Evolutionary conservation across 192 early-diverging fungal genomes (phyloP), one percentile per base, ranked within the genome.

Genomic region (Rhizophagus sp.): DNA sequence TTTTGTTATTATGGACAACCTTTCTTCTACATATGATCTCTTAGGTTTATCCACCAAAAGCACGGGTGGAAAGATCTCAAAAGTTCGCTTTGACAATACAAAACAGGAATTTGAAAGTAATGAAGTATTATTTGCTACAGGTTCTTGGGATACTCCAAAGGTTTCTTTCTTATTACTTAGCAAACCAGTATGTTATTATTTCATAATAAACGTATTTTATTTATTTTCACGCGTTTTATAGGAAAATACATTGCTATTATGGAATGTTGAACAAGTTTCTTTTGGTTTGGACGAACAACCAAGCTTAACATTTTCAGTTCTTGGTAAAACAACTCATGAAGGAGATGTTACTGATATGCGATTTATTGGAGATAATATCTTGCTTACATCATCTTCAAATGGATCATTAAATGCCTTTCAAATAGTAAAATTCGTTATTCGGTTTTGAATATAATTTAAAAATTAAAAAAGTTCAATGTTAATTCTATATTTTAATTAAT

Each of bases 71-170:
- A 81, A 81, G 47, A n/a, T 81, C 15, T 76, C 80, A 15, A 81
- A 75, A 75, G 63, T 81, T 44, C 73, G 80, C 4, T 81, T 75
- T 25, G 80, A 50, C 12, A 22, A 44, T 39, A n/a, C 44, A 44
- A 27, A 41, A 33, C 50, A 34, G n/a, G 22, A 19, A 8, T 63
- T 30, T 30, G 80, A 81, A 30, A 76, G 25, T 70, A 52, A 24
- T 10, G 39, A 61, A 15, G 10, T 62, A 33, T 75, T 75, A 33
- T 75, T 81, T 62, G 80, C 80, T 5, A 77, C 73, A 30, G 80
- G 80, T 17, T 67, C 80, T 44, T 81, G 80, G 80, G 80, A 81
- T 15, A 64, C 76, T 67, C 33, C 44, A 73, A 36, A 77, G 75
- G 80, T 81, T 44, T 2, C 34, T 81, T 44, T 2, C 34, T 36